These are phyloP conservation scores for Naegleria lovaniensis DNA, from an alignment of 208 protist genomes.

Conservation along the genomic window DNA sequence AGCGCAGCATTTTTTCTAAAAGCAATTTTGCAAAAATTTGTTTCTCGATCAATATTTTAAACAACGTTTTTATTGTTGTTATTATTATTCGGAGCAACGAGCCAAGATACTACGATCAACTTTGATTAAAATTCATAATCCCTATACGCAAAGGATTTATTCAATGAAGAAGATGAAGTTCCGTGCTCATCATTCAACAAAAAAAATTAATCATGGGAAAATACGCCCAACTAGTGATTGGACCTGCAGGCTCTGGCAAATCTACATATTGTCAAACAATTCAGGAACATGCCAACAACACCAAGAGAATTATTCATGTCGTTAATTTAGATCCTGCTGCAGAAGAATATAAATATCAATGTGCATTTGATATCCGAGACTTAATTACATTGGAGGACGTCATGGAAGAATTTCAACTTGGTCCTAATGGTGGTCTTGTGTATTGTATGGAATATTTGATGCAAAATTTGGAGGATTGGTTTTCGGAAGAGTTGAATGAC, in stretches of 20 bases:
- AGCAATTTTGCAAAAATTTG: too few species aligned
- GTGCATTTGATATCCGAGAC: slow-evolving; percentile 73
- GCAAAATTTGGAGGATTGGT: slow-evolving; percentile 83
- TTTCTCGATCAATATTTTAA: too few species aligned
- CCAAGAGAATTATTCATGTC: slow-evolving; percentile 77
- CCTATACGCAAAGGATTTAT: too few species aligned
- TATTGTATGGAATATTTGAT: slow-evolving; percentile 96
- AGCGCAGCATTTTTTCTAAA: background rate
- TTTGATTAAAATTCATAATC: too few species aligned
- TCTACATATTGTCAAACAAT: slow-evolving; percentile 73
- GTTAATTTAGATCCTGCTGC: slow-evolving; percentile 98
- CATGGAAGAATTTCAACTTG: slow-evolving; percentile 79
- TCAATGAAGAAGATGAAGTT: too few species aligned
- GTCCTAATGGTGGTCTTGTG: slow-evolving; percentile 97
- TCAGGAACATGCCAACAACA: slow-evolving; percentile 67
- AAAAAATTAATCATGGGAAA: slow-evolving; percentile 57
- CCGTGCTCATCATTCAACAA: too few species aligned
- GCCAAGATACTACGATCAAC: too few species aligned
- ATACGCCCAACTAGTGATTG: slow-evolving; percentile 75
- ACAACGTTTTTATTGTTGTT: too few species aligned
- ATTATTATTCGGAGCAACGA: too few species aligned
- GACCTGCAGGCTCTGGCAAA: slow-evolving; percentile 80
- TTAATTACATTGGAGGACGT: slow-evolving; percentile 86
- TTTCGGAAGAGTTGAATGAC: slow-evolving; percentile 81
- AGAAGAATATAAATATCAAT: slow-evolving; percentile 35